Percentiles rank a stretch among this genome's conserved stretches.
These are phyloP conservation scores for Claviceps capensis DNA, from an alignment of 2,329 filamentous ascomycete species.

Conservation along the genomic window DNA sequence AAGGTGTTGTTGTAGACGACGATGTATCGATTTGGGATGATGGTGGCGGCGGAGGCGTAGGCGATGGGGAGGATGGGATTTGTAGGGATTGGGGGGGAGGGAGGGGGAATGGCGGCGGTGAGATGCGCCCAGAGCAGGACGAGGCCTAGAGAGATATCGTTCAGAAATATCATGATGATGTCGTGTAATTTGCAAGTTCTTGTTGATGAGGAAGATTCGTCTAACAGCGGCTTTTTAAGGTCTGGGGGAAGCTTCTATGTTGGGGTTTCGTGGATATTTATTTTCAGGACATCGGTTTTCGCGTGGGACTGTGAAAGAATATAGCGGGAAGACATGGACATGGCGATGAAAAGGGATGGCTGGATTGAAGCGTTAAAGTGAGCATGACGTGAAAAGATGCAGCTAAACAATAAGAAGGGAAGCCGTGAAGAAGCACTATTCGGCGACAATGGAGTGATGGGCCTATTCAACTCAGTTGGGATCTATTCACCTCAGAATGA, in stretches of 20 bases:
- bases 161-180: not conserved
- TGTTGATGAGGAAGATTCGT: not conserved
- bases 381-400: not conserved
- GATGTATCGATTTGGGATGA: conserved; percentile 46
- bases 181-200: not conserved
- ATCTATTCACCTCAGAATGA: not conserved
- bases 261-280: too few species aligned
- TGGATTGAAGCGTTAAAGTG: not conserved
- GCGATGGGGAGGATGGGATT: conserved; percentile 26
- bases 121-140: conserved; percentile 1
- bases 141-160: not conserved
- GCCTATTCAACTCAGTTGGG: not conserved
- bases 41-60: conserved; percentile 33
- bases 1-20: conserved; percentile 48
- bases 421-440: not conserved
- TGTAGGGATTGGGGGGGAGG: not conserved
- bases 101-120: not conserved
- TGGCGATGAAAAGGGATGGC: not conserved
- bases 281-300: too few species aligned
- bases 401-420: not conserved
- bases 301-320: too few species aligned
- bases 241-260: too few species aligned
- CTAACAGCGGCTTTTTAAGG: not conserved
- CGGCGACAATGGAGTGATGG: not conserved
- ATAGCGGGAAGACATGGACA: too few species aligned